Evolutionary conservation across 2,329 filamentous ascomycete species (phyloP).

Genomic region (Penicillium vulpinum): DNA sequence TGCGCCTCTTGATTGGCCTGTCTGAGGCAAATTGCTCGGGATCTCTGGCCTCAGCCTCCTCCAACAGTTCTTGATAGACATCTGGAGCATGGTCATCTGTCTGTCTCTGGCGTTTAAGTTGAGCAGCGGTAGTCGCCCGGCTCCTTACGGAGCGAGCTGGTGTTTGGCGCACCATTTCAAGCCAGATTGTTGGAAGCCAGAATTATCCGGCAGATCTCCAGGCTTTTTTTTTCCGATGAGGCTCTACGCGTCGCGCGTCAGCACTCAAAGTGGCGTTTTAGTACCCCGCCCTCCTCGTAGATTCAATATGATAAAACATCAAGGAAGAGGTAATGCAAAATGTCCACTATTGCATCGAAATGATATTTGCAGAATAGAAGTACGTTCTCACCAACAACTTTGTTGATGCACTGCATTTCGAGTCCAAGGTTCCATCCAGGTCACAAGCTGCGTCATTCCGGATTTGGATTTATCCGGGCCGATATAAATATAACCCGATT

Average conservation of each 20-base stretch:
- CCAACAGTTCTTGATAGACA: slow-evolving; percentile 46
- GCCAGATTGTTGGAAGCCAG: not conserved
- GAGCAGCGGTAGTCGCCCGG: slow-evolving; percentile 12
- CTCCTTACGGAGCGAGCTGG: slow-evolving; percentile 18
- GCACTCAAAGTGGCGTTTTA: not conserved
- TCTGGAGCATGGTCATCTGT: slow-evolving; percentile 34
- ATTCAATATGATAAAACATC: not conserved
- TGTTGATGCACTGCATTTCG: not conserved
- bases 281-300: not conserved
- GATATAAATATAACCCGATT: slow-evolving; percentile 11
- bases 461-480: slow-evolving; percentile 3
- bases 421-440: not conserved
- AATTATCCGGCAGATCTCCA: not conserved
- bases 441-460: slow-evolving; percentile 10
- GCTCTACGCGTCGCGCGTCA: slow-evolving; percentile 8
- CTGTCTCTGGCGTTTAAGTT: slow-evolving; percentile 9
- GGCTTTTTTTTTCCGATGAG: not conserved
- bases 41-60: slow-evolving; percentile 40
- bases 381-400: not conserved
- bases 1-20: slow-evolving; percentile 42
- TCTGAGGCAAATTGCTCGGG: slow-evolving; percentile 25
- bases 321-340: not conserved
- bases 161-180: slow-evolving; percentile 24
- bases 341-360: not conserved
- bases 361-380: not conserved